These are phyloP conservation scores for Moniliophthora roreri DNA, from an alignment of 1,284 basidiomycete genomes.

Conservation along the genomic window DNA sequence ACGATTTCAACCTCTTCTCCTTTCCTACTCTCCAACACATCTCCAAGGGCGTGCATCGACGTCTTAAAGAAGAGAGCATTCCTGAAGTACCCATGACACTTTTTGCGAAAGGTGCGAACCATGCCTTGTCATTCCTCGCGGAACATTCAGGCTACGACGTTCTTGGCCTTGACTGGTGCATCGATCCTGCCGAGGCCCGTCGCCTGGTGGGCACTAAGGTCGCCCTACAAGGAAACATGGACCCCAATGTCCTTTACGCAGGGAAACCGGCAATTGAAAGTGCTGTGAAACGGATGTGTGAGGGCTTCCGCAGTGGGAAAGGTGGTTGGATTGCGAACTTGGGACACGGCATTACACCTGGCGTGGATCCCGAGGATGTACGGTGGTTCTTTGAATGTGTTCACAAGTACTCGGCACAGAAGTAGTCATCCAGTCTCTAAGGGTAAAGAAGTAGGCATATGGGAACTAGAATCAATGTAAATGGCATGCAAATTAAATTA, in stretches of 20 bases:
- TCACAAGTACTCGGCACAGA: constrained; percentile 70
- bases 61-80: constrained; percentile 55
- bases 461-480: neutral
- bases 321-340: constrained; percentile 93
- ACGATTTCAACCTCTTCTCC: constrained; percentile 81
- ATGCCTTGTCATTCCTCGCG: constrained; percentile 57
- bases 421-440: neutral
- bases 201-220: constrained; percentile 60
- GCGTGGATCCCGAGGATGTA: constrained; percentile 90
- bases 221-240: constrained; percentile 93
- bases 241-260: constrained; percentile 87
- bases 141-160: constrained; percentile 76
- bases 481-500: constrained; percentile 1
- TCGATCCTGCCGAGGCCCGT: constrained; percentile 73
- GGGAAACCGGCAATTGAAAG: constrained; percentile 86
- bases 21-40: constrained; percentile 68
- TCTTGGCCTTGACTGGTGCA: constrained; percentile 88
- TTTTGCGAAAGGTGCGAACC: constrained; percentile 92
- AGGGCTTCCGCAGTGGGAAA: constrained; percentile 66
- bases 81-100: constrained; percentile 79
- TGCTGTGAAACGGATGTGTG: constrained; percentile 83
- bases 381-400: constrained; percentile 90
- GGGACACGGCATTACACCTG: constrained; percentile 97
- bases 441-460: neutral
- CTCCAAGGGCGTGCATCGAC: constrained; percentile 58